phyloP scores from a whole-genome alignment of 75 land plant genomes.

The Adiantum capillusveneris region DNA sequence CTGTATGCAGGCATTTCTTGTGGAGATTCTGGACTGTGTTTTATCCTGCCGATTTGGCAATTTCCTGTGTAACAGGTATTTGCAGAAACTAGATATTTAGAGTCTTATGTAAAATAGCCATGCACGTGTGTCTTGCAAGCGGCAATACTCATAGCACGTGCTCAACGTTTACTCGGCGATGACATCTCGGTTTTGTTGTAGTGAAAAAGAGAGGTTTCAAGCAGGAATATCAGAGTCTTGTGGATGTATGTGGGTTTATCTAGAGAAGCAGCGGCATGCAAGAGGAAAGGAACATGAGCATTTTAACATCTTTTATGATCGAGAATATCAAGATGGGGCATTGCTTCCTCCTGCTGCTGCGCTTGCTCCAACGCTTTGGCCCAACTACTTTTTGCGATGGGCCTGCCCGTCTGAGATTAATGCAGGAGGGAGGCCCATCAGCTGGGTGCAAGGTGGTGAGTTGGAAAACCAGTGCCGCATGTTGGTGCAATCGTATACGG shows the following conservation, averaged over 20 bases:
- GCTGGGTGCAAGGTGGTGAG: conserved; percentile 55
- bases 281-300: conserved; percentile 60
- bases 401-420: conserved; percentile 58
- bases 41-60: conserved; percentile 95
- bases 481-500: conserved; percentile 42
- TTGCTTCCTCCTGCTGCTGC: conserved; percentile 93
- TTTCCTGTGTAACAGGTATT: conserved; percentile 92
- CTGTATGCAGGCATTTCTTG: conserved; percentile 60
- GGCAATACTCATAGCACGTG: background rate
- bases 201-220: conserved; percentile 90
- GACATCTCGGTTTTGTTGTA: conserved; percentile 12
- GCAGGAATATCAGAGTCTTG: conserved; percentile 53
- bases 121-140: too few species aligned
- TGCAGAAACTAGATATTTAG: too few species aligned
- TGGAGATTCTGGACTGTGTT: conserved; percentile 80
- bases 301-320: conserved; percentile 71
- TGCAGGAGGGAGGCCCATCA: conserved; percentile 4
- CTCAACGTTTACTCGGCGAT: background rate
- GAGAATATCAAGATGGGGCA: conserved; percentile 37
- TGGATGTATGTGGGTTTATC: conserved; percentile 83
- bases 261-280: conserved; percentile 46
- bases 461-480: conserved; percentile 53
- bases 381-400: conserved; percentile 90
- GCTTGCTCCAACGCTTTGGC: conserved; percentile 88
- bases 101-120: too few species aligned